phyloP scores from a whole-genome alignment of 305 asterid species.

The Plantago coronopus region DNA sequence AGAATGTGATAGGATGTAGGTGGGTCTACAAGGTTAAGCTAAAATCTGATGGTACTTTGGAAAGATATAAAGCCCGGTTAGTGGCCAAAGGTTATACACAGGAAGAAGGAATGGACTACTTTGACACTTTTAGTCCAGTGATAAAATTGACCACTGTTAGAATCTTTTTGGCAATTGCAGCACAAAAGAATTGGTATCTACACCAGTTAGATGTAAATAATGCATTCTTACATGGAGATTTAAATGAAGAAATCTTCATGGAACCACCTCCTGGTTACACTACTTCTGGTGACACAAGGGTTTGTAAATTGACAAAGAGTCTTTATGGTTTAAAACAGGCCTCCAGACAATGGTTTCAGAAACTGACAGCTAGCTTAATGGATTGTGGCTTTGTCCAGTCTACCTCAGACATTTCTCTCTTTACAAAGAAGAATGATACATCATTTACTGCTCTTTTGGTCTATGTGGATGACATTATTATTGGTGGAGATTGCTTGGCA shows the following conservation, averaged over 20 bases:
- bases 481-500: background rate
- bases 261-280: background rate
- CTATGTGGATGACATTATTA: too few relatives aligned
- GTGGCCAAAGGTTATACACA: background rate
- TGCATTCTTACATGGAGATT: background rate
- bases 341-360: background rate
- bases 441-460: background rate
- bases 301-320: background rate
- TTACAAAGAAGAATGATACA: too few relatives aligned
- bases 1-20: background rate
- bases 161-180: background rate
- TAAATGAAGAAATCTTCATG: background rate
- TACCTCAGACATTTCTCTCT: background rate
- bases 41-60: background rate
- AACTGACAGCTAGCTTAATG: background rate
- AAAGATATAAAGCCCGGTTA: background rate
- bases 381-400: background rate
- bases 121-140: background rate
- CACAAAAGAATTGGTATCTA: background rate
- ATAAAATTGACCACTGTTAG: background rate
- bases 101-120: background rate
- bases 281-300: too few relatives aligned
- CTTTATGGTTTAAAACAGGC: background rate
- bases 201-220: background rate
- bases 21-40: background rate